Conservation (phyloP, 495 filamentous ascomycete genomes). For the Penicillium salamii region DNA sequence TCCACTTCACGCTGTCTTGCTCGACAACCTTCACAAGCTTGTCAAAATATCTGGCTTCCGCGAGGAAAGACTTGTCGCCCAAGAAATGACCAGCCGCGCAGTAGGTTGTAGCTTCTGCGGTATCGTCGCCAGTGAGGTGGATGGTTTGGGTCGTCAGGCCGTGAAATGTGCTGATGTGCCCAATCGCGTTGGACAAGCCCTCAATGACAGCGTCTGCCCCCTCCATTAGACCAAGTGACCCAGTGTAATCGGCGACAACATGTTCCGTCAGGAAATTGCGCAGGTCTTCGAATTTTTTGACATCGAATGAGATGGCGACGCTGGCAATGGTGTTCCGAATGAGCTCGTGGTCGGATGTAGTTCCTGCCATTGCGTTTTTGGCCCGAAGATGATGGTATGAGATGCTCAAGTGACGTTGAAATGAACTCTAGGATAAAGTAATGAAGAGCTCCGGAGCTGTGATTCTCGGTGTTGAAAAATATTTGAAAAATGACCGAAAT, state of each 20-base stretch:
- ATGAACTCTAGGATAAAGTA: too few species aligned
- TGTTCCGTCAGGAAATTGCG: neutral
- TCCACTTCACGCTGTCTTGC: neutral
- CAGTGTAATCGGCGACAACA: neutral
- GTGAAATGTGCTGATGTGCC: neutral
- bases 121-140: neutral
- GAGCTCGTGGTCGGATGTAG: conserved; percentile 1
- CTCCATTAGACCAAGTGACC: neutral
- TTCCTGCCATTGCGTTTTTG: neutral
- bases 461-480: too few species aligned
- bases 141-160: conserved; percentile 1
- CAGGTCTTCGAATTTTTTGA: neutral
- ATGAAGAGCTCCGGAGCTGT: too few species aligned
- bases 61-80: neutral
- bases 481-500: too few species aligned
- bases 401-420: too few species aligned
- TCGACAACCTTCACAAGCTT: neutral
- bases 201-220: neutral
- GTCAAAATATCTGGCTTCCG: conserved; percentile 1
- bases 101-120: conserved; percentile 1
- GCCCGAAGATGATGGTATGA: neutral
- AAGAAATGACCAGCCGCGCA: conserved; percentile 1
- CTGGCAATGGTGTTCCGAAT: neutral
- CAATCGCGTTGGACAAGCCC: neutral
- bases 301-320: neutral